phyloP scores from a whole-genome alignment of 1,284 basidiomycete species.

The Trametes versicolor region DNA sequence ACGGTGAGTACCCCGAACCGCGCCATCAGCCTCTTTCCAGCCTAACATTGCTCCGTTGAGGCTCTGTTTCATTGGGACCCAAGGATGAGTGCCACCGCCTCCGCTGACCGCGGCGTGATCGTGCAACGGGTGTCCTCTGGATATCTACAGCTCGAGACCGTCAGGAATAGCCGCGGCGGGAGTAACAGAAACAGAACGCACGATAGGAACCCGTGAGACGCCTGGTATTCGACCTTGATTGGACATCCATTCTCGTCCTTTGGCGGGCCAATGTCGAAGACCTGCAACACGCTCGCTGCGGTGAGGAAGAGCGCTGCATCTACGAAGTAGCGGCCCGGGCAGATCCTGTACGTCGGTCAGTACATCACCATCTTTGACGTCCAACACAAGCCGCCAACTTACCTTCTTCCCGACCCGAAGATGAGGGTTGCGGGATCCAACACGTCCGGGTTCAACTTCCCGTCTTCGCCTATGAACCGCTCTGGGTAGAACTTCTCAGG shows the following conservation, averaged over 20 bases:
- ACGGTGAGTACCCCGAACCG: neutral
- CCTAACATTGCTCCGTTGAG: neutral
- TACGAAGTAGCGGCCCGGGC: slow-evolving; percentile 25
- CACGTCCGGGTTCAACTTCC: slow-evolving; percentile 40
- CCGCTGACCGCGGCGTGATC: slow-evolving; percentile 23
- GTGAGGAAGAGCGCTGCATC: slow-evolving; percentile 27
- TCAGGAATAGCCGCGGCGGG: neutral
- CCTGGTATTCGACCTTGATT: slow-evolving; percentile 12
- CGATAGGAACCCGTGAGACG: slow-evolving; percentile 27
- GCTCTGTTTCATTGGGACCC: neutral
- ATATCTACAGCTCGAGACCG: neutral
- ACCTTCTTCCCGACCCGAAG: slow-evolving; percentile 49
- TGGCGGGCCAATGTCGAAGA: slow-evolving; percentile 23
- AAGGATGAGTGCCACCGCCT: slow-evolving; percentile 10
- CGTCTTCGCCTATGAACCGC: slow-evolving; percentile 45
- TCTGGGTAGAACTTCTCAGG: slow-evolving; percentile 47
- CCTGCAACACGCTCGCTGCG: slow-evolving; percentile 24
- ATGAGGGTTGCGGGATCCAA: slow-evolving; percentile 40
- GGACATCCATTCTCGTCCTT: slow-evolving; percentile 21
- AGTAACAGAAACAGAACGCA: slow-evolving; percentile 1
- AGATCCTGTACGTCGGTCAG: slow-evolving; percentile 13
- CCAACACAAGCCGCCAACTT: slow-evolving; percentile 31
- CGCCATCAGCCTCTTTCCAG: neutral
- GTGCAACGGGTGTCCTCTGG: slow-evolving; percentile 17
- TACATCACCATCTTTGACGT: too few species aligned